These are phyloP conservation scores for Auriscalpium vulgare DNA, from an alignment of 768 basidiomycete genomes.

Conservation along the genomic window DNA sequence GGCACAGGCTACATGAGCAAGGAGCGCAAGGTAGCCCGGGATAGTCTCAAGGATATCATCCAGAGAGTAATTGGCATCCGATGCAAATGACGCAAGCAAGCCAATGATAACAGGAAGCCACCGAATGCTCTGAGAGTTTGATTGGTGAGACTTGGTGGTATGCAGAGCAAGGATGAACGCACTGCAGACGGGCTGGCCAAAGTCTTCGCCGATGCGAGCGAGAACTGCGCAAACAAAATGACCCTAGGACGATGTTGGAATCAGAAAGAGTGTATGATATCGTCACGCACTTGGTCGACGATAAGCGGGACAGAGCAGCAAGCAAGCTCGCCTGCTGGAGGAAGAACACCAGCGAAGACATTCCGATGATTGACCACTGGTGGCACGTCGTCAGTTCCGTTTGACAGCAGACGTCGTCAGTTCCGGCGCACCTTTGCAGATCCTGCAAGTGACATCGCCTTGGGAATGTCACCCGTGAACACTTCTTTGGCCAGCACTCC, in stretches of 20 bases:
- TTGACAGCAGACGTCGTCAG: too few relatives aligned
- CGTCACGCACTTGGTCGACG: conserved; percentile 51
- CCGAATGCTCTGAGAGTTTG: conserved; percentile 38
- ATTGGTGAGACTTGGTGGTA: conserved; percentile 1
- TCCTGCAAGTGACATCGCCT: conserved; percentile 39
- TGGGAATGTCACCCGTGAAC: conserved; percentile 43
- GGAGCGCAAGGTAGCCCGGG: conserved; percentile 62
- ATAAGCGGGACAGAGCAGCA: conserved; percentile 59
- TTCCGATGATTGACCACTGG: conserved; percentile 66
- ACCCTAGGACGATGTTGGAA: conserved; percentile 37
- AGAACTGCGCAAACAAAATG: conserved; percentile 62
- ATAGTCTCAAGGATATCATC: conserved; percentile 35
- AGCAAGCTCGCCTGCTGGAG: conserved; percentile 62
- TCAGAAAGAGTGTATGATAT: neutral
- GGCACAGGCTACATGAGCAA: conserved; percentile 51
- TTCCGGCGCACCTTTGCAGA: conserved; percentile 35
- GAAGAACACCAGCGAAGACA: conserved; percentile 59
- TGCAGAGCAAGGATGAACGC: conserved; percentile 14
- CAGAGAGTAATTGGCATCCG: conserved; percentile 42
- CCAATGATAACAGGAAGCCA: conserved; percentile 39
- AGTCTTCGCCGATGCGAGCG: conserved; percentile 55
- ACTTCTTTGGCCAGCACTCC: conserved; percentile 56
- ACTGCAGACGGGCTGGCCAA: conserved; percentile 43
- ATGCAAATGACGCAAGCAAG: conserved; percentile 46
- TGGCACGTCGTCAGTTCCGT: neutral